Evolutionary conservation across 1,284 basidiomycete genomes (phyloP), one percentile per base, ranked within the genome.

Genomic region (Caloboletus inedulis): DNA sequence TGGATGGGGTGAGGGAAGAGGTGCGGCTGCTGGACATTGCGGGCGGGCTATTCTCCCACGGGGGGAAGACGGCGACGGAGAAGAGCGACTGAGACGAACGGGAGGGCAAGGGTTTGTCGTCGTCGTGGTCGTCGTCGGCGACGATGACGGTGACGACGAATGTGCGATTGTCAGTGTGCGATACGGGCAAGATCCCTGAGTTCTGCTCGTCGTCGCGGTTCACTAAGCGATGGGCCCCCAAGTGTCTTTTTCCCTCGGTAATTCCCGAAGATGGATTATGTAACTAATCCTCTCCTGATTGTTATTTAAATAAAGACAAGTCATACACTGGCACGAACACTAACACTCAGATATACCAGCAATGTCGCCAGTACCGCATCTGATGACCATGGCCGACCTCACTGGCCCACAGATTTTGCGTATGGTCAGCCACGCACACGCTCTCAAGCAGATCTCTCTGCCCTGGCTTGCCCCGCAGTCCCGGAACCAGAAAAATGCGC

Each of bases 331-430:
- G 10, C 16, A 34, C 30, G 1, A 7, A 7, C 18, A 36, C 35
- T 18, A 12, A n/a, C 34, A n/a, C 16, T 3, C 4, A 9, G 8
- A 18, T 4, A n/a, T n/a, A n/a, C n/a, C 70, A 6, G 21, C 30
- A 4, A 56, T 73, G 72, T 51, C 68, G 16, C 51, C 62, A 13
- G 74, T 82, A 36, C 88, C 87, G 1, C 89, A 89, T 66, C 74
- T 95, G 0, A 83, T 94, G 80, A 89, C 89, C 8, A 76, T 95
- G 56, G 93, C 91, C 10, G 92, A 95, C 75, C 79, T 95, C 21
- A 77, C 77, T 31, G 81, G 80, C 8, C 75, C 77, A 1, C 88
- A 94, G 65, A 90, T 95, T 37, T 66, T 76, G 44, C 77, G 80
- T 13, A 63, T 89, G 25, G 63, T 94, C 29, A 60, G 68, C 2